Evolutionary conservation across 2,329 filamentous ascomycete genomes (phyloP).

Genomic region (Alternaria ventricosa): DNA sequence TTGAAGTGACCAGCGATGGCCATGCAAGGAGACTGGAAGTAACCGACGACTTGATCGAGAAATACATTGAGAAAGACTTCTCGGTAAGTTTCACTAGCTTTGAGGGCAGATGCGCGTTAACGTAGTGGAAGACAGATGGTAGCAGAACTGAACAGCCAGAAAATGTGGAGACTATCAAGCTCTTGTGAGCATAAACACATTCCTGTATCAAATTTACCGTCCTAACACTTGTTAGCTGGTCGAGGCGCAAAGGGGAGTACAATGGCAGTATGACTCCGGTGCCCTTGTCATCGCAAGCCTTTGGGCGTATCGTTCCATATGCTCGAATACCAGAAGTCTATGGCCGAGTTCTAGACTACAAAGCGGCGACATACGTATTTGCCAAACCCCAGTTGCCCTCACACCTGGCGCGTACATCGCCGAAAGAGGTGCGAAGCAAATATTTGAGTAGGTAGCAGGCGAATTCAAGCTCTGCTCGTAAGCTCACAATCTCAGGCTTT

Average conservation of each 20-base stretch:
- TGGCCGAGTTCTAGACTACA: background rate
- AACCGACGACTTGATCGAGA: background rate
- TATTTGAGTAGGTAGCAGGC: background rate
- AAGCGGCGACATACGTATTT: background rate
- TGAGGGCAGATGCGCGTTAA: background rate
- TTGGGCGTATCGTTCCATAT: background rate
- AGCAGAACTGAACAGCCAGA: background rate
- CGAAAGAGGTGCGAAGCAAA: background rate
- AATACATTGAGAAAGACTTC: conserved; percentile 5
- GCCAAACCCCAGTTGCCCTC: background rate
- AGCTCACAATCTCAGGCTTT: background rate
- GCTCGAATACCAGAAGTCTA: background rate
- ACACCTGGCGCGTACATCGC: background rate
- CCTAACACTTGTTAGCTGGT: background rate
- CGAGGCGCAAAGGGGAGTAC: background rate
- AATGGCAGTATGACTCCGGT: background rate
- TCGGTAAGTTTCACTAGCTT: background rate
- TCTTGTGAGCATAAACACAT: background rate
- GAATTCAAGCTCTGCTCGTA: background rate
- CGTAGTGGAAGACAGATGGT: background rate
- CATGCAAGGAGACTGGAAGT: background rate
- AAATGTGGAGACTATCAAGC: background rate
- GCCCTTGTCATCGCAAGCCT: background rate
- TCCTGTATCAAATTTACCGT: too few relatives aligned
- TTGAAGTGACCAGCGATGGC: background rate